phyloP scores from a whole-genome alignment of 2,329 filamentous ascomycete species.

The Neocatenulostroma microsporum region DNA sequence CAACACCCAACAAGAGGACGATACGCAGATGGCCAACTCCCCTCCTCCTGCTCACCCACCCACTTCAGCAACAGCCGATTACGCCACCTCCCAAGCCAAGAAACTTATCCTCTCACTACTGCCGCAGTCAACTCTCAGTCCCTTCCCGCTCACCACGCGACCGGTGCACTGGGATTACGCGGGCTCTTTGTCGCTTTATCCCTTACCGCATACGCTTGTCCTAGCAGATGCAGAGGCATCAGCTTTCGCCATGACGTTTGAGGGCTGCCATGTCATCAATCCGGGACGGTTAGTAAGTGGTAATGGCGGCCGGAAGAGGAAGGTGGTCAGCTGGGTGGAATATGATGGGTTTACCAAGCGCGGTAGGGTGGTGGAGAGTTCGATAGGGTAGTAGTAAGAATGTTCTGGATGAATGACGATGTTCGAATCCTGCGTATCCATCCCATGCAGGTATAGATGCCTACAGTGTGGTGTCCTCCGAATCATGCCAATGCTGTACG shows the following conservation, averaged over 20 bases:
- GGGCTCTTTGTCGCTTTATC: conserved; percentile 67
- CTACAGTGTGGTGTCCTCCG: no score
- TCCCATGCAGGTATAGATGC: no score
- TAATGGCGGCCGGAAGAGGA: conserved; percentile 54
- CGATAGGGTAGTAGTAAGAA: no score
- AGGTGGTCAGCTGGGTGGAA: conserved; percentile 76
- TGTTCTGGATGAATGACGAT: no score
- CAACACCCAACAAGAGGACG: conserved; percentile 4
- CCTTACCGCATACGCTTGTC: conserved; percentile 74
- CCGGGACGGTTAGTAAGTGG: conserved; percentile 62
- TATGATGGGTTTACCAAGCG: conserved; percentile 61
- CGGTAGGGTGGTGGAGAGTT: conserved; percentile 57
- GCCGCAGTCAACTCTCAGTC: conserved; percentile 81
- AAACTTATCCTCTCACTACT: conserved; percentile 77
- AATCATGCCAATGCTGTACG: no score
- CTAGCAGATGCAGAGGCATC: conserved; percentile 75
- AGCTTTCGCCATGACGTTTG: conserved; percentile 82
- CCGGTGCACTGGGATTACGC: conserved; percentile 89
- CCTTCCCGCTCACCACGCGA: conserved; percentile 70
- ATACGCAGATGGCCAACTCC: conserved; percentile 14
- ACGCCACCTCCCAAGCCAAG: conserved; percentile 23
- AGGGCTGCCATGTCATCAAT: conserved; percentile 94
- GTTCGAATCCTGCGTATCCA: no score
- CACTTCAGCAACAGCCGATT: conserved; percentile 11
- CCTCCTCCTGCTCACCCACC: not conserved